Base-by-base conservation (phyloP, 352 stramenopile genomes). In the Bremia lactucae region DNA sequence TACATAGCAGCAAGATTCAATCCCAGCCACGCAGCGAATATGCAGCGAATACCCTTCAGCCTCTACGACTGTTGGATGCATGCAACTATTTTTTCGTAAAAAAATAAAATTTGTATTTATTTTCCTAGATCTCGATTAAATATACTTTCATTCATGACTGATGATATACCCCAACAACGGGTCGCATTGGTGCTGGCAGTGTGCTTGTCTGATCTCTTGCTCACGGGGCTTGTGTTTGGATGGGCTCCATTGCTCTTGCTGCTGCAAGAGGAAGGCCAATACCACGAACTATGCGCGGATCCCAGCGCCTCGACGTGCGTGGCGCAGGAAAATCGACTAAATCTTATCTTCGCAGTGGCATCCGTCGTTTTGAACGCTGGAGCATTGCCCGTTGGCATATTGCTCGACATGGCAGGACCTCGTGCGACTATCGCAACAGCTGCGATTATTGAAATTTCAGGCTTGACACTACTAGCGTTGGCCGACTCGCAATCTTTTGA, bases 191-290 rank as follows among this genome's bases (percentile, higher is more conserved):
- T 94, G 37, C 18, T 76, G 19, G 49, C 55, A 7, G 73, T 92
- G 15, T 70, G 86, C 39, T 44, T 78, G 25, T 80, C 75, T n/a
- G 77, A 92, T 40, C 45, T 94, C 39, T 49, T 90, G 38, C 85
- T 92, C 58, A 83, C 80, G n/a, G 80, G 82, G 0, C 52, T 92
- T 11, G 71, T 94, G 18, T 94, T 94, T 45, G 82, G 82, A 31
- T 94, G 80, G 79, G 79, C 79, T 19, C 77, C 82, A 36, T 59
- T 94, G 55, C 59, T 94, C 24, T 66, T 94, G 29, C 63, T 92
- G 49, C 67, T 94, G 6, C 52, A 87, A 29, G 66, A 90, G 29
- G 82, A 94, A 59, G 56, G 73, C 14, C 79, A 92, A 42, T 94
- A 89, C 47, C 36, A 55, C 24, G 79, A 92, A 54, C 57, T 92